Base-by-base conservation (phyloP, 257 asterid species). In the Linderniella brevidens region DNA sequence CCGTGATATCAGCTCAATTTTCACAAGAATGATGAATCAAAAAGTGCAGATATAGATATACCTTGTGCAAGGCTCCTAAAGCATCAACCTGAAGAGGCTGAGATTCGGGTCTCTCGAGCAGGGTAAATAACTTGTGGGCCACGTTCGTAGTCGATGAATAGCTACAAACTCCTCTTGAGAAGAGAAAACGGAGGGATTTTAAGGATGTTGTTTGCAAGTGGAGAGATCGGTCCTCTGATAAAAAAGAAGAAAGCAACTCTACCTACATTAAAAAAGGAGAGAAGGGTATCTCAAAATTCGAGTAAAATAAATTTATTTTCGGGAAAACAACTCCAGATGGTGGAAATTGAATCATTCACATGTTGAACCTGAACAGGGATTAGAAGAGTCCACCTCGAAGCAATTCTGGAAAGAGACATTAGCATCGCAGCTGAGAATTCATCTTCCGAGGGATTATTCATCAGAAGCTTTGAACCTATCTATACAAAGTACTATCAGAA, bases 391-490 rank as follows among this genome's bases (percentile, higher is more conserved):
- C 94, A 84, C 58, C 60, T 75, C 10, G 76, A 78, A 68, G 94
- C 87, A 62, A 88, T 68, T 73, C 68, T 68, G 58, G 98, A 72
- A 50, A 88, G 92, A 52, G 98, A 84, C 56, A 78, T 68, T 51
- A 84, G 70, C 96, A 88, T 70, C 52, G 64, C 60, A 41, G 70
- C 59, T 39, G 87, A 68, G 64, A 80, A 72, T 42, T 69, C 78
- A 41, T 81, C 93, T 37, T 76, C 93, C 9, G 60, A 51, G 56
- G 85, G 79, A 67, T n/a, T n/a, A n/a, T 76, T 81, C 68, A 64
- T 59, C 48, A 79, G 65, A 72, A 84, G 72, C 70, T 67, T 75
- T 38, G 63, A 60, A 72, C 96, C 98, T 69, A 70, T 62, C 94
- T 84, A 78, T 41, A 70, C 17, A 37, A 46, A 67, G 43, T n/a